Percentiles rank a stretch among this genome's conserved stretches.
phyloP scores from a whole-genome alignment of 352 stramenopile genomes.

The Phytopythium delawarense region DNA sequence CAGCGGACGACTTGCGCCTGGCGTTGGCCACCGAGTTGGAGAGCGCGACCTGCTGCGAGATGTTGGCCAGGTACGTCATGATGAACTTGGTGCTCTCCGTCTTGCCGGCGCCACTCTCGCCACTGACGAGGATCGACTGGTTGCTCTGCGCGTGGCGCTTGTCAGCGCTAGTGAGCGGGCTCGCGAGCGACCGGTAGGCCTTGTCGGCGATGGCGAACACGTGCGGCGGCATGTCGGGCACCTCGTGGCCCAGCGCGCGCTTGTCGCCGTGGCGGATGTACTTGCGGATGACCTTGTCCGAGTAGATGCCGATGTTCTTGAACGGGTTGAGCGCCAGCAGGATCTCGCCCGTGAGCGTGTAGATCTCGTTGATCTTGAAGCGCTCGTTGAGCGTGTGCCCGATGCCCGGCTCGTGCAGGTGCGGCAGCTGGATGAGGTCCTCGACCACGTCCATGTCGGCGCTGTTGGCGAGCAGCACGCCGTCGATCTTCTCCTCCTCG shows the following conservation, averaged over 20 bases:
- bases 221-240: conserved; percentile 84
- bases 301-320: conserved; percentile 84
- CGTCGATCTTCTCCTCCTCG: conserved; percentile 55
- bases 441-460: conserved; percentile 86
- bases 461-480: conserved; percentile 76
- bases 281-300: conserved; percentile 85
- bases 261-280: conserved; percentile 85
- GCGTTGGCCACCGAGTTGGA: not conserved
- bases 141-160: conserved; percentile 34
- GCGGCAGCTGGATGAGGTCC: conserved; percentile 91
- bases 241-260: conserved; percentile 51
- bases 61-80: conserved; percentile 93
- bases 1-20: conserved; percentile 14
- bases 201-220: conserved; percentile 90
- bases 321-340: conserved; percentile 88
- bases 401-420: conserved; percentile 94
- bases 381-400: conserved; percentile 90
- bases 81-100: conserved; percentile 97
- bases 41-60: conserved; percentile 49
- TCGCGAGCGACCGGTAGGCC: conserved; percentile 81
- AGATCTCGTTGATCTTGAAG: conserved; percentile 93
- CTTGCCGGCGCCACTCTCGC: conserved; percentile 94
- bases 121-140: conserved; percentile 92
- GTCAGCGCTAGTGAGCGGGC: conserved; percentile 31
- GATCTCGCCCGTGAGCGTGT: conserved; percentile 88